A percentile compares a stretch with the other conserved stretches of the same genome.
Evolutionary conservation across 805 yeast species (phyloP).

Genomic region (Maudiozyma turicensis): DNA sequence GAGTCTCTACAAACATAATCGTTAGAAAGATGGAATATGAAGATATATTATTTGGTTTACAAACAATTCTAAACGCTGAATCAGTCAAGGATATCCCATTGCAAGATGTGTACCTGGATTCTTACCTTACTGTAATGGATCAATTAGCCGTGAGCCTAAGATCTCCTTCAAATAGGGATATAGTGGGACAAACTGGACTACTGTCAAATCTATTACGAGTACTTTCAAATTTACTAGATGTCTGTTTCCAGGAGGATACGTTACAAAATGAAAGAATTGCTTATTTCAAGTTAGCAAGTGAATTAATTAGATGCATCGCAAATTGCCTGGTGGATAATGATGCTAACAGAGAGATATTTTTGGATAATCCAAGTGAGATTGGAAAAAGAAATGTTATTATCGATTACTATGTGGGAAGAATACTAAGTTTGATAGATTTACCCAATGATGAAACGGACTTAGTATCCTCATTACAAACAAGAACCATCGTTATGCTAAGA

Average conservation of each 20-base stretch:
- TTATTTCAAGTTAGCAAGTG: slow-evolving; percentile 19
- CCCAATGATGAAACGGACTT: slow-evolving; percentile 5
- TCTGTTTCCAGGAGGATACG: slow-evolving; percentile 7
- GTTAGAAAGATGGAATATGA: slow-evolving; percentile 26
- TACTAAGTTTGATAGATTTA: slow-evolving; percentile 9
- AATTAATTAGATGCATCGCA: slow-evolving; percentile 27
- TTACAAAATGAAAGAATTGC: background rate
- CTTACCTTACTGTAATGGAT: slow-evolving; percentile 20
- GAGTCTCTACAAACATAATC: too few relatives aligned
- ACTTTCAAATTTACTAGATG: slow-evolving; percentile 7
- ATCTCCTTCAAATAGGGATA: slow-evolving; percentile 22
- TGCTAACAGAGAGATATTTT: slow-evolving; percentile 16
- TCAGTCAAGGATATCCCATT: slow-evolving; percentile 11
- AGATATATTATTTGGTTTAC: slow-evolving; percentile 22
- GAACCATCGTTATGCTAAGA: slow-evolving; percentile 20
- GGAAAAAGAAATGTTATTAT: slow-evolving; percentile 8
- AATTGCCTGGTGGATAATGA: slow-evolving; percentile 27
- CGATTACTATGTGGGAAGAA: slow-evolving; percentile 12
- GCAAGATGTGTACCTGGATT: slow-evolving; percentile 12
- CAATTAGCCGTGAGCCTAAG: slow-evolving; percentile 26
- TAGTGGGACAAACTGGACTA: slow-evolving; percentile 24
- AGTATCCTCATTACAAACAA: slow-evolving; percentile 16
- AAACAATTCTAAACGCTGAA: slow-evolving; percentile 20
- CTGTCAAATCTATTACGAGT: slow-evolving; percentile 13
- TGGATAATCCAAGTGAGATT: slow-evolving; percentile 1